A percentile compares a stretch with the other conserved stretches of the same genome.
phyloP scores from a whole-genome alignment of 1,284 basidiomycete species.

The Porodaedalea pini region DNA sequence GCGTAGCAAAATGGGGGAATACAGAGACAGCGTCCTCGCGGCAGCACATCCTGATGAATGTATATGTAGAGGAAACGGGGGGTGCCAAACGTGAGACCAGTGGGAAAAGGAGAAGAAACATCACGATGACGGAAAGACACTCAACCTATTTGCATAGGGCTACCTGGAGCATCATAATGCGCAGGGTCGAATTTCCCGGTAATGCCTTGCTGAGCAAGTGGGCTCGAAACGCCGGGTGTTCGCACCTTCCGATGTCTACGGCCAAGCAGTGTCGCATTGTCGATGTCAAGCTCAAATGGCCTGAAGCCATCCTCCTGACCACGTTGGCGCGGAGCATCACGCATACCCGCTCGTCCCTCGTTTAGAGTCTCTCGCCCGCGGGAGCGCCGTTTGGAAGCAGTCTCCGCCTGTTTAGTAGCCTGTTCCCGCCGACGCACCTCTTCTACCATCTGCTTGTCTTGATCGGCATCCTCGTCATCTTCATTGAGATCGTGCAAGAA shows the following conservation, averaged over 20 bases:
- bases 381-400: slow-evolving; percentile 30
- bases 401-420: slow-evolving; percentile 35
- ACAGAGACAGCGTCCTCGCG: background rate
- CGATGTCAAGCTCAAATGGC: slow-evolving; percentile 80
- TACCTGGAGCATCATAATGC: slow-evolving; percentile 11
- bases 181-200: background rate
- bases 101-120: background rate
- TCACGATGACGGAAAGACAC: background rate
- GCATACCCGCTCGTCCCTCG: slow-evolving; percentile 71
- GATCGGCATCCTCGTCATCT: slow-evolving; percentile 73
- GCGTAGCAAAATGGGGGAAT: background rate
- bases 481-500: slow-evolving; percentile 89
- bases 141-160: slow-evolving; percentile 21
- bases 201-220: slow-evolving; percentile 6
- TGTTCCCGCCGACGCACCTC: slow-evolving; percentile 43
- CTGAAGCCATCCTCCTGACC: slow-evolving; percentile 31
- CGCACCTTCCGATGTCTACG: slow-evolving; percentile 51
- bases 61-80: background rate
- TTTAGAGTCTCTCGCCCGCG: slow-evolving; percentile 36
- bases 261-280: slow-evolving; percentile 80
- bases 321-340: slow-evolving; percentile 53
- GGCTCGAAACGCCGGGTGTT: slow-evolving; percentile 22
- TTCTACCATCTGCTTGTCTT: slow-evolving; percentile 34
- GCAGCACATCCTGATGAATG: background rate
- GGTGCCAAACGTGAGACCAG: background rate